Percentiles rank a stretch among this genome's conserved stretches.
These are phyloP conservation scores for Gentiana straminea DNA, from an alignment of 257 asterid species.

Conservation along the genomic window DNA sequence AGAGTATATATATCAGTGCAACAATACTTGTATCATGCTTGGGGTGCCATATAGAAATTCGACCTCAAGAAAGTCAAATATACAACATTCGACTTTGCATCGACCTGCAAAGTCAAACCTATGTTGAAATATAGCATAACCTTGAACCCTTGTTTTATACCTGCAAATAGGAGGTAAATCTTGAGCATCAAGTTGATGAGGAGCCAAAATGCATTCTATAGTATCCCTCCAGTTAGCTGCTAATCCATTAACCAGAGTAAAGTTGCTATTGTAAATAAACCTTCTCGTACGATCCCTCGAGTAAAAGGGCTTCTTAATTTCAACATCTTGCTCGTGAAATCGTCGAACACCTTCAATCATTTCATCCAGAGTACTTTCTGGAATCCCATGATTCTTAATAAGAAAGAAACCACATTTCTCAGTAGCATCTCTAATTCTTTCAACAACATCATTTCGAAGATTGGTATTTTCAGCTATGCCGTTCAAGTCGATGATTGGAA, in stretches of 20 bases:
- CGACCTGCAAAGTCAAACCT: too few species aligned
- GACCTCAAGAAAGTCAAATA: too few species aligned
- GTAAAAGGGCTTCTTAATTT: slow-evolving; percentile 29
- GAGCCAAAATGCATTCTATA: slow-evolving; percentile 24
- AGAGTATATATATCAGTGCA: too few species aligned
- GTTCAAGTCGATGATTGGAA: slow-evolving; percentile 39
- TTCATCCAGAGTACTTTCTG: slow-evolving; percentile 25
- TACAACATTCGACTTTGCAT: too few species aligned
- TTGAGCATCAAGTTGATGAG: slow-evolving; percentile 18
- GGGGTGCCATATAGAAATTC: too few species aligned
- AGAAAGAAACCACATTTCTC: slow-evolving; percentile 56
- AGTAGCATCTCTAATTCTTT: slow-evolving; percentile 31
- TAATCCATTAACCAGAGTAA: slow-evolving; percentile 32
- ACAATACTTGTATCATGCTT: too few species aligned
- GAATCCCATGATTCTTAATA: slow-evolving; percentile 53
- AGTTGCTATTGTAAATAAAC: slow-evolving; percentile 43
- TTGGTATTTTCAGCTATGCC: slow-evolving; percentile 11
- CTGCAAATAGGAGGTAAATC: slow-evolving; percentile 59
- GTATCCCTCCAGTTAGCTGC: slow-evolving; percentile 69
- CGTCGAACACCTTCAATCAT: slow-evolving; percentile 36
- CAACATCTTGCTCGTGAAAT: slow-evolving; percentile 54
- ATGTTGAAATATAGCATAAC: too few species aligned
- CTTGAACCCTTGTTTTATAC: slow-evolving; percentile 10
- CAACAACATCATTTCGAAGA: slow-evolving; percentile 13
- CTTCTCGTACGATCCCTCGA: slow-evolving; percentile 22